These are phyloP conservation scores for Parietichytrium sp. DNA, from an alignment of 108 stramenopile genomes.

Conservation along the genomic window DNA sequence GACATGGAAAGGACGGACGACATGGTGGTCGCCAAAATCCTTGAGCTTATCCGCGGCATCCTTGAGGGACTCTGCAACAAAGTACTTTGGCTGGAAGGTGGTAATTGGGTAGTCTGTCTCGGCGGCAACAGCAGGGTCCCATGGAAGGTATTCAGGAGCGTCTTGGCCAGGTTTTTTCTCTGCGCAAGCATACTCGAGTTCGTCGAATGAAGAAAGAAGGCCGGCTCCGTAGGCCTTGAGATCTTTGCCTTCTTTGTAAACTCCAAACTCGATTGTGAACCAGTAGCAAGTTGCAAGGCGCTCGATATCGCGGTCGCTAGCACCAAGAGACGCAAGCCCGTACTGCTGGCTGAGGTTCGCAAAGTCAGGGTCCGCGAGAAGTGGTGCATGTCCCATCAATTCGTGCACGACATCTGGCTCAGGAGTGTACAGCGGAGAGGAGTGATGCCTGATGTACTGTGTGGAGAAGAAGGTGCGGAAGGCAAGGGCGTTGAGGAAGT, in stretches of 20 bases:
- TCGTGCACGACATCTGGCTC: slow-evolving; percentile 97
- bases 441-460: slow-evolving; percentile 88
- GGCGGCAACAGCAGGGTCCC: slow-evolving; percentile 87
- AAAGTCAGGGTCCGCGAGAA: slow-evolving; percentile 95
- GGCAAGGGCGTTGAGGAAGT: slow-evolving; percentile 92
- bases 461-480: slow-evolving; percentile 92
- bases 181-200: slow-evolving; percentile 86
- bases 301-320: slow-evolving; percentile 83
- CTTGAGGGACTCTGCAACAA: slow-evolving; percentile 80
- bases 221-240: slow-evolving; percentile 94
- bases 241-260: slow-evolving; percentile 69
- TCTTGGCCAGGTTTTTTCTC: slow-evolving; percentile 56
- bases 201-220: slow-evolving; percentile 86
- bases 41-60: slow-evolving; percentile 84
- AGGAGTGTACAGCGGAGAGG: slow-evolving; percentile 79
- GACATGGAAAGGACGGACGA: slow-evolving; percentile 82
- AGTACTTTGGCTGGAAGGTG: slow-evolving; percentile 91
- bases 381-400: slow-evolving; percentile 87
- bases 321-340: slow-evolving; percentile 88
- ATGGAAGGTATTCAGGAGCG: slow-evolving; percentile 73
- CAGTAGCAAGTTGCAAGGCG: slow-evolving; percentile 73
- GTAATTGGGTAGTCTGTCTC: slow-evolving; percentile 89
- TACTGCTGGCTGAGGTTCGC: slow-evolving; percentile 92
- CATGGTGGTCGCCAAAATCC: slow-evolving; percentile 72
- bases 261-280: slow-evolving; percentile 93